Percentiles rank a stretch among this genome's conserved stretches.
Conservation (phyloP, 1,284 basidiomycete genomes). For the Pascua sp. region DNA sequence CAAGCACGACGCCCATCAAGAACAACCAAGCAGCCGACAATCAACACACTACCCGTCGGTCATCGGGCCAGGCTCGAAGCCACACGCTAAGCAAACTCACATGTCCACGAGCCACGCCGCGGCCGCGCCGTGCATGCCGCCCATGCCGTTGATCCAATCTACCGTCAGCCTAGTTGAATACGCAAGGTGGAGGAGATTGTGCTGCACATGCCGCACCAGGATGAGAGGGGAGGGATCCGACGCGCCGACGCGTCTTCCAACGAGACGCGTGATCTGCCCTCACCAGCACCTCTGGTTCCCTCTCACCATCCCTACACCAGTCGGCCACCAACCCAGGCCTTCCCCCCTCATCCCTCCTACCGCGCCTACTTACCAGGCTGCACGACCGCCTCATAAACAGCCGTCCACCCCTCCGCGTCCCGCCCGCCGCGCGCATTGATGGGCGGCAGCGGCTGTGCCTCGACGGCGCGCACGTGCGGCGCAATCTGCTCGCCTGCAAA, state of each 20-base stretch:
- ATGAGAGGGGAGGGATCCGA: too few species aligned
- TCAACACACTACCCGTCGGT: too few species aligned
- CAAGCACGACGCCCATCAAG: too few species aligned
- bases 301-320: too few species aligned
- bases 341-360: not conserved
- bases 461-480: conserved; percentile 1
- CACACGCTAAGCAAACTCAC: conserved; percentile 14
- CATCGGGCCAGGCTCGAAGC: too few species aligned
- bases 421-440: conserved; percentile 8
- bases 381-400: conserved; percentile 5
- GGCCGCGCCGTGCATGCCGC: conserved; percentile 35
- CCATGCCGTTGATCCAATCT: conserved; percentile 34
- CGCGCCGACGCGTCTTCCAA: too few species aligned
- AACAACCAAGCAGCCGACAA: too few species aligned
- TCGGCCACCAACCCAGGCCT: too few species aligned
- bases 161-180: not conserved
- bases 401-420: conserved; percentile 10
- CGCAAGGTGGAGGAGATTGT: too few species aligned
- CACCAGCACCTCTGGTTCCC: too few species aligned
- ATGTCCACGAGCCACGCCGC: conserved; percentile 36
- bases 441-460: conserved; percentile 8
- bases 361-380: conserved; percentile 7
- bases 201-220: too few species aligned
- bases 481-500: conserved; percentile 7
- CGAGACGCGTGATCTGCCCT: too few species aligned